Evolutionary conservation across 225 moss, liverwort and hornwort species (phyloP), one percentile per base, ranked within the genome.

Genomic region (Straminergon stramineum): DNA sequence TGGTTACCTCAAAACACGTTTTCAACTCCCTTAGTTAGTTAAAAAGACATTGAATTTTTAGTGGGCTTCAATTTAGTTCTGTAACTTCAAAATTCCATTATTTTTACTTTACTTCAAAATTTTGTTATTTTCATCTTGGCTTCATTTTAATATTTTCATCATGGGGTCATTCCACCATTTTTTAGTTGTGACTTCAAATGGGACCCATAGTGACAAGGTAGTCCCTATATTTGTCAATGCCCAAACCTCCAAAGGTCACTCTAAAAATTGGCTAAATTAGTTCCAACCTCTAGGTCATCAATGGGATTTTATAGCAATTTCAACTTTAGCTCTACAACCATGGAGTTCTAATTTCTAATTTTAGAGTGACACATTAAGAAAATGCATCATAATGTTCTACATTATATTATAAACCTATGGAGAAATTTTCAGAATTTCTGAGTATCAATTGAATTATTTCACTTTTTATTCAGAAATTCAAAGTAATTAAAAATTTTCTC

Each of bases 351-450:
- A 10, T 37, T n/a, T 69, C 22, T 69, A 69, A n/a, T n/a, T 69
- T n/a, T 69, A n/a, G 0, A n/a, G 1, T 69, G 4, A 13, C 2
- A 23, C 1, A 4, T 0, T 69, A 7, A n/a, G 7, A 69, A 16
- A 69, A 13, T 6, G 21, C 3, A 68, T 6, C 2, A 68, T 68
- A 12, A 21, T 37, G 3, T 37, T 68, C 11, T 68, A 37, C 2
- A 37, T 12, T 37, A 21, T 37, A 68, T 12, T 37, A 11, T 37
- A 20, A 35, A 66, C 3, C 18, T 18, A 34, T 2, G 6, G 1
- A 35, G 10, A 67, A 11, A 67, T 10, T 11, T 37, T 68, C 6
- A 37, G 1, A 6, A 1, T 37, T 68, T 37, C 21, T 20, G 11
- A 57, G 57, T 8, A 6, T 57, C 20, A 20, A 57, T 57, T 7